These are phyloP conservation scores for Pichia sp. DNA, from an alignment of 1,139 yeast genomes.

Conservation along the genomic window DNA sequence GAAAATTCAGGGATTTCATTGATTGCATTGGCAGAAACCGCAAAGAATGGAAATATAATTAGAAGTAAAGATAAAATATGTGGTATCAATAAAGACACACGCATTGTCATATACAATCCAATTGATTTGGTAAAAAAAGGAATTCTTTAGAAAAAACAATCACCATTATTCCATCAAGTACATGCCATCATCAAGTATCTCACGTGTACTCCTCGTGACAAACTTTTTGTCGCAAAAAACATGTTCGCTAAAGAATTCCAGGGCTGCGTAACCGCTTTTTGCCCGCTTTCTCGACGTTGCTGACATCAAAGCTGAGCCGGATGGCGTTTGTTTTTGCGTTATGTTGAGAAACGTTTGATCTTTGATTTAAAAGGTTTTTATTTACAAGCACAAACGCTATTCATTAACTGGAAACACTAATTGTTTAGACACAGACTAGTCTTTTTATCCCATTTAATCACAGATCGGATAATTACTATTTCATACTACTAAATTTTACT, in stretches of 20 bases:
- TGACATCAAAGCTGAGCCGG: not conserved
- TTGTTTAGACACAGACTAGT: not conserved
- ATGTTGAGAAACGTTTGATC: not conserved
- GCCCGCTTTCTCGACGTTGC: not conserved
- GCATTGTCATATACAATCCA: too few relatives aligned
- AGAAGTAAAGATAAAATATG: not conserved
- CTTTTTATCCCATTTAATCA: slow-evolving; percentile 1
- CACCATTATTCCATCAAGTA: too few relatives aligned
- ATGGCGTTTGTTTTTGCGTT: not conserved
- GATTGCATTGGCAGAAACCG: not conserved
- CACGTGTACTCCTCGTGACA: too few relatives aligned
- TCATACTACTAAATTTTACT: not conserved
- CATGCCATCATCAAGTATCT: too few relatives aligned
- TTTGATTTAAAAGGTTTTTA: not conserved
- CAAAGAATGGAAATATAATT: not conserved
- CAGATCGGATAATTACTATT: not conserved
- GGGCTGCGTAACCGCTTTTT: slow-evolving; percentile 3
- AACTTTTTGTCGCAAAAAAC: too few relatives aligned
- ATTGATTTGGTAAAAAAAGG: too few relatives aligned
- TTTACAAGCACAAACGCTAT: too few relatives aligned
- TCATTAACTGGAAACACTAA: too few relatives aligned
- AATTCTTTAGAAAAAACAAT: too few relatives aligned
- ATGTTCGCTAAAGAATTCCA: too few relatives aligned
- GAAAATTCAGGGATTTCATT: slow-evolving; percentile 30
- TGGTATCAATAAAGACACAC: too few relatives aligned